Base-by-base conservation (phyloP, 345 rosid genomes). In the Luvunga scandens region DNA sequence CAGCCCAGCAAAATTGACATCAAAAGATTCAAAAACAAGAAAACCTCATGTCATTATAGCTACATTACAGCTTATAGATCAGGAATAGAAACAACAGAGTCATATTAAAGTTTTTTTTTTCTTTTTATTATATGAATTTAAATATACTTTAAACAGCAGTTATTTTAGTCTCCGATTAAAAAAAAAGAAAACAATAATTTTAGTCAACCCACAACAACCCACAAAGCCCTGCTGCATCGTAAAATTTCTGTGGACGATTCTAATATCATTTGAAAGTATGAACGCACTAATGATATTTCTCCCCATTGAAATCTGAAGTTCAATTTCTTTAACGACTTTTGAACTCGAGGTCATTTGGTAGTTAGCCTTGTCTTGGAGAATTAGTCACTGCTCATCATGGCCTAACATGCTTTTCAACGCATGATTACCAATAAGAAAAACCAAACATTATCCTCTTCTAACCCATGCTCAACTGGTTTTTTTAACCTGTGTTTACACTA, bases 281-380 rank as follows among this genome's bases (percentile, higher is more conserved):
- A 83, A 81, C 81, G 78, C 83, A 53, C 80, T 66, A 72, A 16
- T 33, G 72, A 55, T 63, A 66, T 66, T 36, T 53, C 76, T 65
- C 67, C 73, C 56, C 10, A 2, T 63, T 21, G 24, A 21, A 28
- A 72, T 61, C 72, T 78, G 45, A 73, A 70, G 4, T 71, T 80
- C 24, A 59, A 59, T 55, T 8, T 22, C 22, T 30, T 36, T 65
- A 80, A 75, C 83, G 18, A 79, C 77, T 76, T 28, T 74, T 71
- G 82, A 85, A 84, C 73, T 77, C 7, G 0, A 18, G 14, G 53
- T 48, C 62, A 5, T 9, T 50, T 31, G 78, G 78, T 64, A 9
- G 77, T 42, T 75, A 75, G 69, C 16, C 4, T 73, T 73, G 19
- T 39, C 57, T 18, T 61, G 10, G 70, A 66, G 45, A 34, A 19